Evolutionary conservation across 371 early-diverging fungal genomes (phyloP), one percentile per base, ranked within the genome.

Genomic region (Chytridium lagenaria): DNA sequence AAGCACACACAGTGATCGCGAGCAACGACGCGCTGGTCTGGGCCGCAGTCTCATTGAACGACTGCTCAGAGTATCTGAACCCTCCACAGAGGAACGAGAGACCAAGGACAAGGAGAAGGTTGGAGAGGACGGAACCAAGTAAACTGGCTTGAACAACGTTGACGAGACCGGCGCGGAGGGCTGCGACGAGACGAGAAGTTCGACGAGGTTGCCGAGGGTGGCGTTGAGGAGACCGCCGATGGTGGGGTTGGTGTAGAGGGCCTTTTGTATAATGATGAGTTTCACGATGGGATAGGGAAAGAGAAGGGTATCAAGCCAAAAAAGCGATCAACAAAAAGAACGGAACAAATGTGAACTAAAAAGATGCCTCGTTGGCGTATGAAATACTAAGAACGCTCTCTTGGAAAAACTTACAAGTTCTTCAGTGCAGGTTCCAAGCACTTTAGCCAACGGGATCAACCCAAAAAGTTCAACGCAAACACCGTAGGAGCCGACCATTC

Each of bases 131-230:
- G 3, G 93, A 93, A 1, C 95, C 95, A 0, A 95, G 79, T 75
- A 95, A 85, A n/a, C 94, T 92, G 0, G 93, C 89, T 78, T 95
- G 94, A 55, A 95, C 95, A 16, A 96, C 93, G 2, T 83, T 77
- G 10, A 95, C 83, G 59, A 94, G 81, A 59, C 91, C 91, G 65
- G 91, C 80, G 0, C 85, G 84, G 37, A 97, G 80, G 0, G 96
- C 93, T 70, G 95, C 80, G 50, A 96, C 84, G 19, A 89, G 55
- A 87, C 79, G 72, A 87, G 84, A 50, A 94, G 84, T 79, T 97
- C 97, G 15, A 95, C 93, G 1, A 93, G 93, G 70, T 91, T 95
- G 81, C 78, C 95, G 88, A 85, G 94, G 12, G 94, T 91, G 0
- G 76, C 76, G 61, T 75, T 75, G 57, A 75, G 59, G 22, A 75